Conservation (phyloP, 2,329 filamentous ascomycete genomes). For the Cyclaneusma minus region DNA sequence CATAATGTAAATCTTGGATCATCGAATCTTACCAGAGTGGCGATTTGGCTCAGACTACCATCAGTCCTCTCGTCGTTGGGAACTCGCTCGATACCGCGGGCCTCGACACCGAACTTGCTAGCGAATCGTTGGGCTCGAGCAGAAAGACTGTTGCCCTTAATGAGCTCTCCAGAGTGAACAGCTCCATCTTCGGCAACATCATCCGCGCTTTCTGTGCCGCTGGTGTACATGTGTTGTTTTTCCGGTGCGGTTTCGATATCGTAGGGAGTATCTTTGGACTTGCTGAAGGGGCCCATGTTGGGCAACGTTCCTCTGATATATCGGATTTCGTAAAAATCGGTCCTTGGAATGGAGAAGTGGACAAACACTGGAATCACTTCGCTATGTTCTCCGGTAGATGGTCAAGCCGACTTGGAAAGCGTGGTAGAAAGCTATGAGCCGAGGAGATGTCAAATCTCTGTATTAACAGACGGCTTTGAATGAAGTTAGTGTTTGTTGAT, state of each 20-base stretch:
- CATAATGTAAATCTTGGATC: too few relatives aligned
- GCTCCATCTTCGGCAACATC: constrained; percentile 16
- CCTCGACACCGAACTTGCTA: constrained; percentile 51
- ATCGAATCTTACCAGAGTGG: constrained; percentile 57
- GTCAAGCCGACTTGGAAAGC: too few relatives aligned
- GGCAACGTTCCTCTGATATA: constrained; percentile 6
- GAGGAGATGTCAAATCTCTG: too few relatives aligned
- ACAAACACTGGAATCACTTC: constrained; percentile 25
- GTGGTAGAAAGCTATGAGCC: too few relatives aligned
- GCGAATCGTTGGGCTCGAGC: constrained; percentile 47
- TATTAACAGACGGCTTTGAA: too few relatives aligned
- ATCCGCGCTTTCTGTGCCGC: constrained; percentile 8
- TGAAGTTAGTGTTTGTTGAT: too few relatives aligned
- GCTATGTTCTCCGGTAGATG: constrained; percentile 27
- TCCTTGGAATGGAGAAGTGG: too few relatives aligned
- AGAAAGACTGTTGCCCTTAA: constrained; percentile 36
- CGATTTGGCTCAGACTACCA: constrained; percentile 47
- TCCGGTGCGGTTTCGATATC: constrained; percentile 13
- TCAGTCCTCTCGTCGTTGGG: constrained; percentile 54
- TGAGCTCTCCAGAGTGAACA: constrained; percentile 43
- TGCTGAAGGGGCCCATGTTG: constrained; percentile 5
- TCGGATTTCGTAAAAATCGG: constrained; percentile 23
- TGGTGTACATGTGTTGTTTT: constrained; percentile 7
- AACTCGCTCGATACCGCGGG: constrained; percentile 62
- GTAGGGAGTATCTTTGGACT: constrained; percentile 6